Evolutionary conservation across 371 early-diverging fungal species (phyloP).

Genomic region (Actinomortierella wolfii): DNA sequence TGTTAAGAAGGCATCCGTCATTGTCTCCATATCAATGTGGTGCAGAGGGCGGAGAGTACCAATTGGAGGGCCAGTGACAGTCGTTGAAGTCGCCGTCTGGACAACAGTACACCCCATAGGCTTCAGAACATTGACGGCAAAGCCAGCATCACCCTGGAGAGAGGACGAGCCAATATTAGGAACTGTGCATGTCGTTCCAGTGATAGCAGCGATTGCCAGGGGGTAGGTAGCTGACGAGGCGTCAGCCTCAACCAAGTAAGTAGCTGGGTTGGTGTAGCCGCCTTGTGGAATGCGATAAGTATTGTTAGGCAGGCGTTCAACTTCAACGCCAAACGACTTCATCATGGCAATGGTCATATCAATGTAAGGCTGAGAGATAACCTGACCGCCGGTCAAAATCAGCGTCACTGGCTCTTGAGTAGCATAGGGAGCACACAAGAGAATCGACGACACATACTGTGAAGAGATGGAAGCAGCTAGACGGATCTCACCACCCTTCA

Average conservation of each 20-base stretch:
- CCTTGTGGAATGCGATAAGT: slow-evolving; percentile 82
- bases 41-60: slow-evolving; percentile 76
- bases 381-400: slow-evolving; percentile 87
- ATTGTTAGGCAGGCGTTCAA: slow-evolving; percentile 77
- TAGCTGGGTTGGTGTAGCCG: slow-evolving; percentile 79
- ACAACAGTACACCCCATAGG: slow-evolving; percentile 91
- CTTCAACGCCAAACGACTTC: slow-evolving; percentile 89
- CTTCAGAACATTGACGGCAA: slow-evolving; percentile 90
- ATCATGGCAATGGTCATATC: slow-evolving; percentile 99
- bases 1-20: slow-evolving; percentile 98
- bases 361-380: slow-evolving; percentile 97
- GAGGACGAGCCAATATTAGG: slow-evolving; percentile 89
- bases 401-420: slow-evolving; percentile 74
- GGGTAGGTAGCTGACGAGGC: slow-evolving; percentile 98
- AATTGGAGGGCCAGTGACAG: slow-evolving; percentile 87
- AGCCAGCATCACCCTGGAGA: slow-evolving; percentile 91
- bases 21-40: slow-evolving; percentile 94
- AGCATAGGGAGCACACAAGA: slow-evolving; percentile 96
- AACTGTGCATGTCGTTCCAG: slow-evolving; percentile 86
- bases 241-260: slow-evolving; percentile 93
- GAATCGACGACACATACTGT: slow-evolving; percentile 96
- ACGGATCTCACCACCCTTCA: slow-evolving; percentile 88
- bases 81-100: slow-evolving; percentile 87
- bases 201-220: slow-evolving; percentile 96
- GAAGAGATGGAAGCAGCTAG: slow-evolving; percentile 93